A percentile compares a stretch with the other conserved stretches of the same genome.
Conservation (phyloP, 2,329 filamentous ascomycete genomes). For the Fusarium camptoceras region DNA sequence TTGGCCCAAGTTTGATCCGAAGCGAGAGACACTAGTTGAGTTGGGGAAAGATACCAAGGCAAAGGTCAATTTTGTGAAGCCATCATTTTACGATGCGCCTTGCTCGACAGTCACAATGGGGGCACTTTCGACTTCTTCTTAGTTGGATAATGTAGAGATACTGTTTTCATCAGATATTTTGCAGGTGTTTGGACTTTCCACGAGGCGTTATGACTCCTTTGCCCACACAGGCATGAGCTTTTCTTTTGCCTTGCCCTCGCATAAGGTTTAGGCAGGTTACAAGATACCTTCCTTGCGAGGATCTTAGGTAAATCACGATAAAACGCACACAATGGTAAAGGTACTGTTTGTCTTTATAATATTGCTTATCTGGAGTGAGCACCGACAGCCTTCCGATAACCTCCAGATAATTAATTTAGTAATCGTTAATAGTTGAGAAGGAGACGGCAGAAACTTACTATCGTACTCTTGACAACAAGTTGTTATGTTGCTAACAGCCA, state of each 20-base stretch:
- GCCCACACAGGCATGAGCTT: too few species aligned
- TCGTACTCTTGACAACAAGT: background rate
- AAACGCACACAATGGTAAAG: too few species aligned
- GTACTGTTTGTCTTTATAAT: too few species aligned
- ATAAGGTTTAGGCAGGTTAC: too few species aligned
- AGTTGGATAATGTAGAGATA: background rate
- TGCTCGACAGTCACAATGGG: constrained; percentile 40
- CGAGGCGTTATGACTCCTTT: too few species aligned
- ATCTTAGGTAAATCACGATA: too few species aligned
- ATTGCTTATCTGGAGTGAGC: too few species aligned
- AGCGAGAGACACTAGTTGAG: constrained; percentile 23
- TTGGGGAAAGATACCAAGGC: constrained; percentile 24
- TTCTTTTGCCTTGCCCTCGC: too few species aligned
- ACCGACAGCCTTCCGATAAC: background rate
- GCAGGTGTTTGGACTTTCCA: too few species aligned
- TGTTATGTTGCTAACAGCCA: background rate
- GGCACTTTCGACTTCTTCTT: constrained; percentile 16
- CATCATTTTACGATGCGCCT: constrained; percentile 27
- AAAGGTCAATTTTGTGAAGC: constrained; percentile 17
- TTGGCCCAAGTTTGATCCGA: constrained; percentile 42
- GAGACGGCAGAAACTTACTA: background rate
- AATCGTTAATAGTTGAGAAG: background rate
- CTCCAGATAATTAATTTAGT: background rate
- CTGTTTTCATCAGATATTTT: too few species aligned
- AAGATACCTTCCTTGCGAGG: too few species aligned